Conservation (phyloP, 2,329 filamentous ascomycete species). For the Talaromyces sp. region DNA sequence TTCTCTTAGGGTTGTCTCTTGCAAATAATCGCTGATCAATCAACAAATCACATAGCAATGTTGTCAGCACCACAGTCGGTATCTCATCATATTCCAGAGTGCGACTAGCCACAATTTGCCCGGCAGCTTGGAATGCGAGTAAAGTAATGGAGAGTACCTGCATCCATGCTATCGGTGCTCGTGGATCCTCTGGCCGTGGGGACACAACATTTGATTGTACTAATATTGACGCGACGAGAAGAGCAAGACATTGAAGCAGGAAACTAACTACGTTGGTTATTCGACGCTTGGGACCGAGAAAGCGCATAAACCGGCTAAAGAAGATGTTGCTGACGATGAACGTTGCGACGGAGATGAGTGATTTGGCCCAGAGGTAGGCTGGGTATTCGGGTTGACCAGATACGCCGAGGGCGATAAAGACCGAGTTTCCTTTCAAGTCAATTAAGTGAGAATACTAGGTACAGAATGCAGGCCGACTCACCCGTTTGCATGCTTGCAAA, state of each 20-base stretch:
- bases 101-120: slow-evolving; percentile 40
- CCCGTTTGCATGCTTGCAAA: slow-evolving; percentile 46
- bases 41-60: slow-evolving; percentile 39
- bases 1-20: slow-evolving; percentile 30
- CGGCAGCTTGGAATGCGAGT: slow-evolving; percentile 41
- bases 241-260: slow-evolving; percentile 34
- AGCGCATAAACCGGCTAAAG: slow-evolving; percentile 37
- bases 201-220: slow-evolving; percentile 34
- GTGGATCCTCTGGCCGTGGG: slow-evolving; percentile 28
- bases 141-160: slow-evolving; percentile 39
- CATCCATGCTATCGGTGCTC: slow-evolving; percentile 35
- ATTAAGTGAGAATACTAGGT: background rate
- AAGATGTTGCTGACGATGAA: slow-evolving; percentile 41
- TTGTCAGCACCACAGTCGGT: slow-evolving; percentile 43
- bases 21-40: slow-evolving; percentile 32
- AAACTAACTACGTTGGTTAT: slow-evolving; percentile 41
- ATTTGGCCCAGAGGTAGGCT: slow-evolving; percentile 43
- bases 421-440: slow-evolving; percentile 37
- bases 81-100: slow-evolving; percentile 39
- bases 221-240: slow-evolving; percentile 35
- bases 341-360: slow-evolving; percentile 38
- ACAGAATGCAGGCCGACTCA: slow-evolving; percentile 20
- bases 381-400: slow-evolving; percentile 41
- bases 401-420: slow-evolving; percentile 44
- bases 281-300: slow-evolving; percentile 34